Evolutionary conservation across 495 filamentous ascomycete genomes (phyloP).

Genomic region (Penicillium flavigenum): DNA sequence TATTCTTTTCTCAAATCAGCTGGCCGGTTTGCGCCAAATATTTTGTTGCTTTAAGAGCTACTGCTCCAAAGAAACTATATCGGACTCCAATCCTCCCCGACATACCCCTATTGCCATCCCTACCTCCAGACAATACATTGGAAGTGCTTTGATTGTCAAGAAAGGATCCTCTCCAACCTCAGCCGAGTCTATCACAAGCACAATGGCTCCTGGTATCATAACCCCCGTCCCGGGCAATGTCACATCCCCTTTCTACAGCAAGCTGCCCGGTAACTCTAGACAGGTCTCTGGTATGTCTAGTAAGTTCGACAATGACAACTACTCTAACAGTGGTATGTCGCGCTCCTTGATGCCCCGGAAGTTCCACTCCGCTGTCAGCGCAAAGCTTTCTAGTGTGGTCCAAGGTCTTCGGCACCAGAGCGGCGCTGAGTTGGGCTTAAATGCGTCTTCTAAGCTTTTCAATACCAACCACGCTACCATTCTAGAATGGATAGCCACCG

Average conservation of each 20-base stretch:
- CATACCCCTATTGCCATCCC: not conserved
- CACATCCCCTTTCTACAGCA: slow-evolving; percentile 22
- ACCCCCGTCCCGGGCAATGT: slow-evolving; percentile 26
- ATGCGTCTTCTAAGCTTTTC: slow-evolving; percentile 16
- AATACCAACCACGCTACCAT: slow-evolving; percentile 31
- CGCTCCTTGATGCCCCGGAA: slow-evolving; percentile 23
- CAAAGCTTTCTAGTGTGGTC: slow-evolving; percentile 28
- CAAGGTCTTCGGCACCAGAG: slow-evolving; percentile 28
- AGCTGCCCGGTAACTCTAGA: slow-evolving; percentile 17
- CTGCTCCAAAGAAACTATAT: slow-evolving; percentile 21
- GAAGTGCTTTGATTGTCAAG: slow-evolving; percentile 5
- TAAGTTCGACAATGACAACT: slow-evolving; percentile 26
- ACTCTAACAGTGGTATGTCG: slow-evolving; percentile 26
- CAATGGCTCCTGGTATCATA: slow-evolving; percentile 27
- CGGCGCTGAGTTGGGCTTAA: slow-evolving; percentile 26
- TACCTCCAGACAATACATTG: not conserved
- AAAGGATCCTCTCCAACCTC: not conserved
- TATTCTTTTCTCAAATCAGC: slow-evolving; percentile 1
- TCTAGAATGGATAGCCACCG: slow-evolving; percentile 29
- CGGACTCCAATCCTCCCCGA: slow-evolving; percentile 16
- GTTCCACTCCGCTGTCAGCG: slow-evolving; percentile 17
- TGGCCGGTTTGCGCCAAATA: slow-evolving; percentile 25
- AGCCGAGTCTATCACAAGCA: slow-evolving; percentile 7
- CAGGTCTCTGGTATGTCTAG: slow-evolving; percentile 24
- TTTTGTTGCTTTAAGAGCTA: slow-evolving; percentile 28